A percentile compares a stretch with the other conserved stretches of the same genome.
These are phyloP conservation scores for Entoloma clypeatum DNA, from an alignment of 1,284 basidiomycete species.

Conservation along the genomic window DNA sequence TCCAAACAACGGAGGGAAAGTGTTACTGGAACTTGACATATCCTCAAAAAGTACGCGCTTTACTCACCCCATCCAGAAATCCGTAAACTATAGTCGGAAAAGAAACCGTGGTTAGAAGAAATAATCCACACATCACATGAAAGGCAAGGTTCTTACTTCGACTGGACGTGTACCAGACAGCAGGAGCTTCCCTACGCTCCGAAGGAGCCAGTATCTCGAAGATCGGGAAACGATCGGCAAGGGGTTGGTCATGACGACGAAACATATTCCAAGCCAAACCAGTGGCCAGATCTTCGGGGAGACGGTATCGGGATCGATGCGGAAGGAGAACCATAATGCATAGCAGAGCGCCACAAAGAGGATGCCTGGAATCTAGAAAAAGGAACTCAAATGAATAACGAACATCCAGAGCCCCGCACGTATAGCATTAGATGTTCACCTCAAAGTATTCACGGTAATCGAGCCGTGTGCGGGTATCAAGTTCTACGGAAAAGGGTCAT, in stretches of 20 bases:
- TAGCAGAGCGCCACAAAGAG: constrained; percentile 75
- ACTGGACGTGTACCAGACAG: constrained; percentile 71
- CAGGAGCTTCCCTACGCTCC: constrained; percentile 57
- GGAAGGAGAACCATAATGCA: constrained; percentile 80
- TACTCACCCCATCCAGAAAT: constrained; percentile 78
- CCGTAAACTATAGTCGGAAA: constrained; percentile 51
- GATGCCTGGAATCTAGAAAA: constrained; percentile 71
- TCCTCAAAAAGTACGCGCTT: neutral
- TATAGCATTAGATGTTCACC: constrained; percentile 43
- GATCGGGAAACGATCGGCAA: constrained; percentile 62
- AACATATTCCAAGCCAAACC: constrained; percentile 72
- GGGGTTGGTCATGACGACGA: constrained; percentile 71
- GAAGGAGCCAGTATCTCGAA: constrained; percentile 80
- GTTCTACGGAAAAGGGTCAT: constrained; percentile 45
- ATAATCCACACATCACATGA: neutral
- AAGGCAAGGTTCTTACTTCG: constrained; percentile 55
- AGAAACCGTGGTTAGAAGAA: neutral
- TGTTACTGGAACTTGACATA: constrained; percentile 17
- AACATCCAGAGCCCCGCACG: neutral
- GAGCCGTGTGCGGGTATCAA: constrained; percentile 72
- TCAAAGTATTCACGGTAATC: constrained; percentile 84
- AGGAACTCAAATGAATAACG: neutral
- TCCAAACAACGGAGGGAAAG: constrained; percentile 18
- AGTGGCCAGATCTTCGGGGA: constrained; percentile 76
- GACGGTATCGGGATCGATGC: constrained; percentile 48